A percentile compares a stretch with the other conserved stretches of the same genome.
Conservation (phyloP, 2,329 filamentous ascomycete species). For the Claviceps digitariae region DNA sequence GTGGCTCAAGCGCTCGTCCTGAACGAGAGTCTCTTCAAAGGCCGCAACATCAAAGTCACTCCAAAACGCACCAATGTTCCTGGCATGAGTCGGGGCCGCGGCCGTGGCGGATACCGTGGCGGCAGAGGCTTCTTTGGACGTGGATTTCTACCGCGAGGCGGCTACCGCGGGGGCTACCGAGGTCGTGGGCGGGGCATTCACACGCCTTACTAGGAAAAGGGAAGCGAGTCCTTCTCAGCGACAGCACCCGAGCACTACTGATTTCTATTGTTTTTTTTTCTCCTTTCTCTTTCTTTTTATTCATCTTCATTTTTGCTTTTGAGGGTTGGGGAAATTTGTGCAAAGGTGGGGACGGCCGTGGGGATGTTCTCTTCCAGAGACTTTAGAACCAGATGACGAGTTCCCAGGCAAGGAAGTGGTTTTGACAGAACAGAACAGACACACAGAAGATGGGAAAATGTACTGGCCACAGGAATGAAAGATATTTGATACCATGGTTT, state of each 20-base stretch:
- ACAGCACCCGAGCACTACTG: conserved; percentile 8
- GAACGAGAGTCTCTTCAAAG: conserved; percentile 93
- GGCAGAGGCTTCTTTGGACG: conserved; percentile 40
- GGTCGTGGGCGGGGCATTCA: conserved; percentile 48
- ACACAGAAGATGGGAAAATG: not conserved
- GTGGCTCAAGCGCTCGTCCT: conserved; percentile 88
- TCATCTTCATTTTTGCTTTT: not conserved
- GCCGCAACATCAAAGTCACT: conserved; percentile 83
- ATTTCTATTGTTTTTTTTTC: not conserved
- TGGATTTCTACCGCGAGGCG: conserved; percentile 39
- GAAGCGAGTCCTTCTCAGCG: conserved; percentile 13
- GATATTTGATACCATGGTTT: not conserved
- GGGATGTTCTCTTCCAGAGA: not conserved
- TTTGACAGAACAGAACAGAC: not conserved
- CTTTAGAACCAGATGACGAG: not conserved
- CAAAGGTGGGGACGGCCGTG: no score
- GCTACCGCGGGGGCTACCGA: conserved; percentile 54
- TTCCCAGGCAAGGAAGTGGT: not conserved
- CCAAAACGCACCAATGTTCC: conserved; percentile 96
- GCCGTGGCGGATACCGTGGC: conserved; percentile 39
- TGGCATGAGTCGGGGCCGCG: conserved; percentile 75
- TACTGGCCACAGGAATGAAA: not conserved
- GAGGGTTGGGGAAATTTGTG: not conserved
- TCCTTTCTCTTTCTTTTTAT: not conserved
- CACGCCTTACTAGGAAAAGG: conserved; percentile 46